These are phyloP conservation scores for Solioccasus polychromus DNA, from an alignment of 768 basidiomycete genomes.

Conservation along the genomic window DNA sequence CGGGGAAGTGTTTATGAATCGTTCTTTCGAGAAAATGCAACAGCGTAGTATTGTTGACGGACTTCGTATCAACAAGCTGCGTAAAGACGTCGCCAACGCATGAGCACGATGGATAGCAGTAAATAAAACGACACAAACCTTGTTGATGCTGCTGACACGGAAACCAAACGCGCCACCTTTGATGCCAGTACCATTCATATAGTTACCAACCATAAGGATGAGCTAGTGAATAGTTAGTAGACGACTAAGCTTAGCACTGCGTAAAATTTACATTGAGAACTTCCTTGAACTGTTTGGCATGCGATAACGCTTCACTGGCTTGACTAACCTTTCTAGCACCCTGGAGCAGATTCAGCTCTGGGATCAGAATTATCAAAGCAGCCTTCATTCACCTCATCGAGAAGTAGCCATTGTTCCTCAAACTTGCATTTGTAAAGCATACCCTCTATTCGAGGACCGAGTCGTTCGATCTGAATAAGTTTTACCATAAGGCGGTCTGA, in stretches of 20 bases:
- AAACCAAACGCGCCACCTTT: conserved; percentile 98
- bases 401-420: conserved; percentile 76
- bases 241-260: background rate
- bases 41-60: conserved; percentile 88
- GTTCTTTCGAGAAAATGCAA: conserved; percentile 93
- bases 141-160: conserved; percentile 96
- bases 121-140: conserved; percentile 44
- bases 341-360: conserved; percentile 36
- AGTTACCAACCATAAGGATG: conserved; percentile 94
- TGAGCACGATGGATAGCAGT: background rate
- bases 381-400: conserved; percentile 73
- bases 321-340: conserved; percentile 78
- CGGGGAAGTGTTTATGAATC: conserved; percentile 80
- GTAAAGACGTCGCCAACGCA: background rate
- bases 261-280: conserved; percentile 65
- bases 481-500: conserved; percentile 97
- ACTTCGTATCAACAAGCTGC: conserved; percentile 96
- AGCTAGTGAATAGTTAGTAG: conserved; percentile 44
- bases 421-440: conserved; percentile 93
- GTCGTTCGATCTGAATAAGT: conserved; percentile 88
- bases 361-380: background rate
- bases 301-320: conserved; percentile 74
- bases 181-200: conserved; percentile 94
- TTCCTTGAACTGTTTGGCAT: conserved; percentile 88
- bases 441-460: conserved; percentile 86